Evolutionary conservation across 805 yeast species (phyloP), one percentile per base, ranked within the genome.

Genomic region (Yarrowia sp.): DNA sequence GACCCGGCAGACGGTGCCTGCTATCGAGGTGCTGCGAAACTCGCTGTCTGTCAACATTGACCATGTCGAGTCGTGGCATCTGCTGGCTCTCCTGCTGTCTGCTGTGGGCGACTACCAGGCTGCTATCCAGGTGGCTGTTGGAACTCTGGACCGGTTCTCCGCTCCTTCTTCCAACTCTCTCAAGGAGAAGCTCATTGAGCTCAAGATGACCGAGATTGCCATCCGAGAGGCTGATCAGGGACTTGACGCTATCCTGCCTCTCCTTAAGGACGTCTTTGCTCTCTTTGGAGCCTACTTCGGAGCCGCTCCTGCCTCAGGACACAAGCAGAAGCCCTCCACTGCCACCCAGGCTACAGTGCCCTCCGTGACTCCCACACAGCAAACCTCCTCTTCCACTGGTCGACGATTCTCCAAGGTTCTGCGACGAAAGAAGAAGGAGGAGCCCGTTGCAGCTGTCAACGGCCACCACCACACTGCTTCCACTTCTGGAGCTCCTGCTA

Each of bases 131-230:
- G 83, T 89, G 65, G 80, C 87, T 22, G 83, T 83, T 56, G 84
- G 85, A 61, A 86, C 87, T 0, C 75, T 84, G 43, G 81, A 82
- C 68, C 43, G 56, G 10, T 63, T 63, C 40, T 40, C 56, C 10
- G 11, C 52, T 10, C 52, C 65, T 15, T 35, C 40, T 8, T 43
- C 65, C 14, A 8, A 5, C 22, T 19, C 55, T 14, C 56, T 63
- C 40, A 84, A 78, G 87, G 83, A 69, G 83, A 87, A 69, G 75
- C 88, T 66, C 15, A 48, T 78, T 12, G 90, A 91, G 75, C 81
- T 92, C 75, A 90, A 90, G 73, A 82, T 90, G 77, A 89, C 97
- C 0, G 91, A 89, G 73, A 79, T 92, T 45, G 86, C 91, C 1
- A 79, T 91, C n/a, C 79, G 86, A 66, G 92, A 89, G 73, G 82